These are phyloP conservation scores for Anethum foeniculum DNA, from an alignment of 140 eudicot genomes.

Conservation along the genomic window DNA sequence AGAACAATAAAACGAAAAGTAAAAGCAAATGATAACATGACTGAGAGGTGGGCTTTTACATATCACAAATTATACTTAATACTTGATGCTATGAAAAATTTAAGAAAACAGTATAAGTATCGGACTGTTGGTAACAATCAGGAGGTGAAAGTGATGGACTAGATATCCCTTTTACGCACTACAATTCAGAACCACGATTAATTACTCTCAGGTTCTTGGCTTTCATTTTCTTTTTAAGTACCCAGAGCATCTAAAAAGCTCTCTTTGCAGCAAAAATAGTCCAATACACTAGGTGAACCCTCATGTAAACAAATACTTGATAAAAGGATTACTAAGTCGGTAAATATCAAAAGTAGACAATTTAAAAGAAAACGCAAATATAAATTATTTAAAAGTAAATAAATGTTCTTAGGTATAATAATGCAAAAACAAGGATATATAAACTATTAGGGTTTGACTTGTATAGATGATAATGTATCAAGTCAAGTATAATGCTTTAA, in stretches of 20 bases:
- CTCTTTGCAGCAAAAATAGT: background rate
- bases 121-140: background rate
- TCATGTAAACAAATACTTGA: background rate
- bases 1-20: constrained; percentile 10
- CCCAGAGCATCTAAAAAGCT: background rate
- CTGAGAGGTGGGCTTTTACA: background rate
- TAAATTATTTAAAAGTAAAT: background rate
- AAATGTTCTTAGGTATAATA: background rate
- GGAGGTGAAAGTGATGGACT: background rate
- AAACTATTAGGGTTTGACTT: background rate
- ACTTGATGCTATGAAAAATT: background rate
- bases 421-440: background rate
- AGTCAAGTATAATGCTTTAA: background rate
- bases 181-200: background rate
- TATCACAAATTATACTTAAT: background rate
- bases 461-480: background rate
- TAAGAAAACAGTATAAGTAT: background rate
- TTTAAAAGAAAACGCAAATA: background rate
- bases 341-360: background rate
- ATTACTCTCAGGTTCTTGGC: background rate
- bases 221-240: background rate
- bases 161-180: background rate
- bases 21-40: background rate
- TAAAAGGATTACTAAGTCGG: background rate
- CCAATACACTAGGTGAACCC: background rate